Percentiles rank a stretch among this genome's conserved stretches.
Evolutionary conservation across 2,329 filamentous ascomycete species (phyloP).

Genomic region (Oidium heveae): DNA sequence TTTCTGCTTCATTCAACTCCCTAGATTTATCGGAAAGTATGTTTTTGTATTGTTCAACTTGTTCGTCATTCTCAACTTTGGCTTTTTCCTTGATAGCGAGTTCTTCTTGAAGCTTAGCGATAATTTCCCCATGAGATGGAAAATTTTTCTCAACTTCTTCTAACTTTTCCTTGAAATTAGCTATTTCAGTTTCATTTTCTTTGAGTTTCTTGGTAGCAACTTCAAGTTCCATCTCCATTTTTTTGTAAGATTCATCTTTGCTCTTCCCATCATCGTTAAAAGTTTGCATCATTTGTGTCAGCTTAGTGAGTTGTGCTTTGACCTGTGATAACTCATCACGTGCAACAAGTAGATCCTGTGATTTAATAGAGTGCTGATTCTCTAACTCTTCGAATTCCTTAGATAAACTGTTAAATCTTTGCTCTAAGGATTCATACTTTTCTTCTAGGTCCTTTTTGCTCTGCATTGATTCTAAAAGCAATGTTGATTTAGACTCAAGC

Average conservation of each 20-base stretch:
- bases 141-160: too few relatives aligned
- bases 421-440: slow-evolving; percentile 18
- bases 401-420: slow-evolving; percentile 6
- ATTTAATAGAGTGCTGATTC: slow-evolving; percentile 17
- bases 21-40: not conserved
- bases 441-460: slow-evolving; percentile 25
- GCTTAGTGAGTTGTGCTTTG: slow-evolving; percentile 21
- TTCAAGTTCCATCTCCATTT: slow-evolving; percentile 11
- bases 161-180: slow-evolving; percentile 9
- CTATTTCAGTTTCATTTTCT: slow-evolving; percentile 4
- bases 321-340: slow-evolving; percentile 11
- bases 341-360: slow-evolving; percentile 20
- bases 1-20: not conserved
- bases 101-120: too few relatives aligned
- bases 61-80: not conserved
- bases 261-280: slow-evolving; percentile 19
- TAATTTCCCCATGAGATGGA: too few relatives aligned
- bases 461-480: slow-evolving; percentile 5
- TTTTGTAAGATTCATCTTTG: slow-evolving; percentile 12
- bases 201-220: slow-evolving; percentile 11
- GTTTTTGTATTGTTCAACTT: not conserved
- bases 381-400: slow-evolving; percentile 17
- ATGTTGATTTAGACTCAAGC: slow-evolving; percentile 14
- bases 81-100: not conserved
- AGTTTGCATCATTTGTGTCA: slow-evolving; percentile 24